Percentiles rank a stretch among this genome's conserved stretches.
These are phyloP conservation scores for Termitomyces titanicus DNA, from an alignment of 768 basidiomycete species.

Conservation along the genomic window DNA sequence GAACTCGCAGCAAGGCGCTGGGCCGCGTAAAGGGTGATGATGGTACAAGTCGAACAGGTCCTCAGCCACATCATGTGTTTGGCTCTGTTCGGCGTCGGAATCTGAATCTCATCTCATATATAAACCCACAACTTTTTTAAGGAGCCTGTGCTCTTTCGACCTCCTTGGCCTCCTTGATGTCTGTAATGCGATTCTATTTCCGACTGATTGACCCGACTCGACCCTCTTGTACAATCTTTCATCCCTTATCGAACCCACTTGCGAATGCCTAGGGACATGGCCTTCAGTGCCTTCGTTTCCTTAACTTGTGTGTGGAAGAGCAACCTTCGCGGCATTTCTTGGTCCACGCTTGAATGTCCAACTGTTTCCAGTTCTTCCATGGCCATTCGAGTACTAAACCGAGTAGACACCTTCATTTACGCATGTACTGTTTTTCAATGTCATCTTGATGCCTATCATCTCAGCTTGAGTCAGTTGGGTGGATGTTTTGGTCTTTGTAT, in stretches of 20 bases:
- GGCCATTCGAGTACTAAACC: constrained; percentile 81
- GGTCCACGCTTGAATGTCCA: constrained; percentile 80
- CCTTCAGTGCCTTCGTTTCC: constrained; percentile 71
- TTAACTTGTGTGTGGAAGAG: constrained; percentile 77
- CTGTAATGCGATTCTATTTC: constrained; percentile 1
- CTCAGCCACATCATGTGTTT: constrained; percentile 32
- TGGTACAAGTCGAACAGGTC: constrained; percentile 31
- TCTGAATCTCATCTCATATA: constrained; percentile 14
- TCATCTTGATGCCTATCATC: neutral
- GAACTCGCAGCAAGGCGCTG: constrained; percentile 25
- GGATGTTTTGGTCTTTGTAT: neutral
- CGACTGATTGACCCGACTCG: constrained; percentile 2
- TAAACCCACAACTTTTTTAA: constrained; percentile 1
- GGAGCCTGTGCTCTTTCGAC: neutral
- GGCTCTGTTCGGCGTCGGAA: constrained; percentile 25
- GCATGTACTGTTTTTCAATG: neutral
- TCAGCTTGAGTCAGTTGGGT: neutral
- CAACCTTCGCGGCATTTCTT: constrained; percentile 30
- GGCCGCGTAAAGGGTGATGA: constrained; percentile 27
- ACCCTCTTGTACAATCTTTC: no score
- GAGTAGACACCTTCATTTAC: constrained; percentile 36
- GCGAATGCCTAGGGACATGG: constrained; percentile 77
- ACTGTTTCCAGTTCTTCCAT: constrained; percentile 36
- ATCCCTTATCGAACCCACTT: constrained; percentile 44
- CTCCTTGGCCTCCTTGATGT: neutral